Conservation (phyloP, 352 stramenopile genomes). For the Globisporangium orthogonon region DNA sequence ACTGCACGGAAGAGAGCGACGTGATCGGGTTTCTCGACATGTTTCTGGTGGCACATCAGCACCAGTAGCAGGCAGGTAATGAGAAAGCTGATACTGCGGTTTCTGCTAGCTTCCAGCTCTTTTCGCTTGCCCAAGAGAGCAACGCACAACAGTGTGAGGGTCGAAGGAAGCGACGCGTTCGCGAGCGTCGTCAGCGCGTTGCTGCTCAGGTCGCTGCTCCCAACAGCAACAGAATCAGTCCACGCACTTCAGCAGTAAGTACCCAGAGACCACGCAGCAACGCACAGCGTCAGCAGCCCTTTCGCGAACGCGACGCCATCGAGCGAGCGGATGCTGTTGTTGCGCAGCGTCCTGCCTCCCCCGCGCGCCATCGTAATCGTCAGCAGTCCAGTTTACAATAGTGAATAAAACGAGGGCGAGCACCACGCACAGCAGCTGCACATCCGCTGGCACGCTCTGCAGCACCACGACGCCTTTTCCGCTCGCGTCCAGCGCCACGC, state of each 20-base stretch:
- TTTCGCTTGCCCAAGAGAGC: too few species aligned
- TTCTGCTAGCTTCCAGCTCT: too few species aligned
- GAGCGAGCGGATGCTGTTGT: slow-evolving; percentile 25
- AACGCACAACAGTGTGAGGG: slow-evolving; percentile 4
- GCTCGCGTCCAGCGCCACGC: slow-evolving; percentile 18
- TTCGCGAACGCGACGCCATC: slow-evolving; percentile 20
- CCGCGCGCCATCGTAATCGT: too few species aligned
- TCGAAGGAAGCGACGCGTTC: slow-evolving; percentile 1
- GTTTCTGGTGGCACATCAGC: slow-evolving; percentile 18
- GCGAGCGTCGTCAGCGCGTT: slow-evolving; percentile 7
- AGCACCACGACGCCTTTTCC: slow-evolving; percentile 21
- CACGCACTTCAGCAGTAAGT: too few species aligned
- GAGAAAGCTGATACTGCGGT: too few species aligned
- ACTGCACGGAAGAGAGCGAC: slow-evolving; percentile 15
- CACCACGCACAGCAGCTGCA: slow-evolving; percentile 12
- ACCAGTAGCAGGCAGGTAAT: neutral
- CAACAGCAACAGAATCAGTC: neutral
- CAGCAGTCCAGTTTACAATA: too few species aligned
- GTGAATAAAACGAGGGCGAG: neutral
- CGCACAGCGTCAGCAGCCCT: slow-evolving; percentile 24
- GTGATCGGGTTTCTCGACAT: slow-evolving; percentile 29
- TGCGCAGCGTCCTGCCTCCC: slow-evolving; percentile 20
- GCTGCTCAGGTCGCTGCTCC: slow-evolving; percentile 1
- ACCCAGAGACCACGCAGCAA: neutral
- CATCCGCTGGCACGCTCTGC: slow-evolving; percentile 21